Base-by-base conservation (phyloP, 177 flowering plant genomes). In the Telopea speciosissima region DNA sequence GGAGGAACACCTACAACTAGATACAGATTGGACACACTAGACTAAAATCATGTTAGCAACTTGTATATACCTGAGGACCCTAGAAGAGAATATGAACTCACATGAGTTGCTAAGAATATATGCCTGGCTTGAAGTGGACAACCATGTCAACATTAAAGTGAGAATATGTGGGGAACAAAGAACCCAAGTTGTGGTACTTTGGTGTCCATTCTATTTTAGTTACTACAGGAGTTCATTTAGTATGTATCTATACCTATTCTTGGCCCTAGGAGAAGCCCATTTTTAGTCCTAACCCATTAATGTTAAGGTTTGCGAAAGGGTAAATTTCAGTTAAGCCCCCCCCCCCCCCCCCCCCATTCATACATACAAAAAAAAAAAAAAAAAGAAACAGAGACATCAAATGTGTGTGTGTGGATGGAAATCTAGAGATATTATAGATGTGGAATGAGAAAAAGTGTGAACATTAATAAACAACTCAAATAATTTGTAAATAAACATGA, bases 121-220 rank as follows among this genome's bases (percentile, higher is more conserved):
- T 70, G 62, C 73, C 60, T 28, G 74, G 62, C 73, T 44, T 28
- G 74, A 72, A 65, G 33, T 54, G 33, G 49, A 24, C 68, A 72
- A 3, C 64, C 44, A 12, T 3, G 63, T 72, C 65, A 68, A 56
- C 40, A 36, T 36, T 1, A 64, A 69, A 58, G 40, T n/a, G 21
- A 16, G 63, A 19, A 24, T 24, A 19, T 26, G 31, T 21, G 65
- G 4, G 17, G 33, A 36, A 21, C 8, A 68, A 65, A 65, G 77
- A 70, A 66, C 66, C 36, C 52, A 23, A 45, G 25, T 54, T 31
- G 24, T 70, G 59, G 70, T 70, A 70, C 77, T 70, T 66, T 19
- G 61, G 3, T 54, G 72, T 59, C 71, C 26, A 23, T 68, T 68
- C 52, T 16, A 36, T 31, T 68, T 52, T 36, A 42, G 49, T 16